Evolutionary conservation across 2,329 filamentous ascomycete species (phyloP).

Genomic region (Aureobasidium sp.): DNA sequence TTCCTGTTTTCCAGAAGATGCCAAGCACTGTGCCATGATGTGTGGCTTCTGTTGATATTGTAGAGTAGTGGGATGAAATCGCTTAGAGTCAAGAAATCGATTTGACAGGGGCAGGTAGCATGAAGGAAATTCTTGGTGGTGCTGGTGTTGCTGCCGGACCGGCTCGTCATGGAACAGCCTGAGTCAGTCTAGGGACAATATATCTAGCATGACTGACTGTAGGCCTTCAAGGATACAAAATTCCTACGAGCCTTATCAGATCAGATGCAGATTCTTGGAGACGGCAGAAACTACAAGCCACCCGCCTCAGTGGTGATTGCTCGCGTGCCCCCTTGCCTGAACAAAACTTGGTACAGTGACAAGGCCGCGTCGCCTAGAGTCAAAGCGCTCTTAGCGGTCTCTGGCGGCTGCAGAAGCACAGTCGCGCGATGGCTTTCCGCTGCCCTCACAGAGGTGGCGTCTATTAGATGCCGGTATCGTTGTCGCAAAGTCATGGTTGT

Average conservation of each 20-base stretch:
- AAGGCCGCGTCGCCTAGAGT: conserved; percentile 2
- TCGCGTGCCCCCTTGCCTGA: neutral
- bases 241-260: neutral
- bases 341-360: conserved; percentile 3
- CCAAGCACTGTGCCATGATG: conserved; percentile 8
- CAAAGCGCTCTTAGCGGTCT: conserved; percentile 2
- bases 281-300: neutral
- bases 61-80: neutral
- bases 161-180: neutral
- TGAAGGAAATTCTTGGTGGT: neutral
- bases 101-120: neutral
- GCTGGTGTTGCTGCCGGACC: neutral
- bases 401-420: neutral
- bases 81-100: neutral
- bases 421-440: neutral
- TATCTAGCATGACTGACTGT: neutral
- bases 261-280: neutral
- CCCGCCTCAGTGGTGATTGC: neutral
- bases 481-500: neutral
- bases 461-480: neutral
- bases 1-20: conserved; percentile 7
- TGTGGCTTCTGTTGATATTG: conserved; percentile 1
- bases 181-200: neutral
- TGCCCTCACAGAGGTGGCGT: neutral
- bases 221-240: neutral